Evolutionary conservation across 1,284 basidiomycete species (phyloP).

Genomic region (Microbotryum intermedium): DNA sequence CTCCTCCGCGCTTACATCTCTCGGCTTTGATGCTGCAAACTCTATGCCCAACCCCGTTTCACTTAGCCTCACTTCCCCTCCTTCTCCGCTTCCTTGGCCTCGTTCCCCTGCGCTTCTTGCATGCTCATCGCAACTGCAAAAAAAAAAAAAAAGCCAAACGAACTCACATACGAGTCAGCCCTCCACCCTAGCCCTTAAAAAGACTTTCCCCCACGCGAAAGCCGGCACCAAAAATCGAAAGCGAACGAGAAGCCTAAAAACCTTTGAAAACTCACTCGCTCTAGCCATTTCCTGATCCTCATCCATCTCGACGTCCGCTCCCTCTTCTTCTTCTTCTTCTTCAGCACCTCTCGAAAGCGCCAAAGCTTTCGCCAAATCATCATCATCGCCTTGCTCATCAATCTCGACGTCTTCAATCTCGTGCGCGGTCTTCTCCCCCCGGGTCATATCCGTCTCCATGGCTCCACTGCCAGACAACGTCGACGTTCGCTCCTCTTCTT

Average conservation of each 20-base stretch:
- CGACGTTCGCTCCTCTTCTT: conserved; percentile 32
- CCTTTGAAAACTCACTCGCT: conserved; percentile 44
- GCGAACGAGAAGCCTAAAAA: background rate
- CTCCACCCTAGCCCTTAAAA: too few species aligned
- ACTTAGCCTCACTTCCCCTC: background rate
- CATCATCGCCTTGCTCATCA: conserved; percentile 37
- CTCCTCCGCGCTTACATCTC: too few species aligned
- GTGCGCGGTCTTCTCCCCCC: conserved; percentile 24
- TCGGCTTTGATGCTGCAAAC: too few species aligned
- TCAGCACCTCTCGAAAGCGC: conserved; percentile 23
- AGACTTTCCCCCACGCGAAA: too few species aligned
- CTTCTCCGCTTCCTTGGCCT: conserved; percentile 13
- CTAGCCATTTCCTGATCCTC: conserved; percentile 42
- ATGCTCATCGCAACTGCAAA: conserved; percentile 49
- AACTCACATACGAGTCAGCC: background rate
- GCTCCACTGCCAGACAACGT: conserved; percentile 24
- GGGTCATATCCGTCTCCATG: conserved; percentile 24
- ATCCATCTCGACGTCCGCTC: conserved; percentile 22
- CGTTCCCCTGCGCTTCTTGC: conserved; percentile 39
- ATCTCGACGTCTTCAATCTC: conserved; percentile 37
- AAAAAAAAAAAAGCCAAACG: background rate
- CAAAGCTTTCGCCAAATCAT: conserved; percentile 36
- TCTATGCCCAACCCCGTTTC: too few species aligned
- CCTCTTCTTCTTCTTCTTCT: conserved; percentile 7
- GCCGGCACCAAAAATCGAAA: too few species aligned